Evolutionary conservation across 2,329 filamentous ascomycete genomes (phyloP).

Genomic region (Alternaria conjuncta): DNA sequence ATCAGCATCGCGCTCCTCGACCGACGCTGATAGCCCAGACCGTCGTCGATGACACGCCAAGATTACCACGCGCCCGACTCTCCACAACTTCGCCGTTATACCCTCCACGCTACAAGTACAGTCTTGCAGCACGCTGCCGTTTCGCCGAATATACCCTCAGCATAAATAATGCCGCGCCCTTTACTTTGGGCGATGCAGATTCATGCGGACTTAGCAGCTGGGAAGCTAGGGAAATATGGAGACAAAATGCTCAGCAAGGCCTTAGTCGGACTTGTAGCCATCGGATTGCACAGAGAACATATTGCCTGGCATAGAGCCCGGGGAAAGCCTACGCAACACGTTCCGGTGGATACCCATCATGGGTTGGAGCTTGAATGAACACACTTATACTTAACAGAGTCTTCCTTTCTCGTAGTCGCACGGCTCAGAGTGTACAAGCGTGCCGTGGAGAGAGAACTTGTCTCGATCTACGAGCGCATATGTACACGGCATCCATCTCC

Average conservation of each 20-base stretch:
- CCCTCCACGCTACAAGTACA: background rate
- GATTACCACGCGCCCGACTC: background rate
- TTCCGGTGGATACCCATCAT: no score
- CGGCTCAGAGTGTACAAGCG: background rate
- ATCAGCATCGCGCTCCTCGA: background rate
- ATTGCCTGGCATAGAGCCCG: no score
- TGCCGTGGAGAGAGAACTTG: background rate
- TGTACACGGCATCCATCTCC: conserved; percentile 16
- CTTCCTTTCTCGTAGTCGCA: no score
- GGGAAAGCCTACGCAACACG: no score
- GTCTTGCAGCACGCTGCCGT: background rate
- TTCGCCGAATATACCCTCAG: no score
- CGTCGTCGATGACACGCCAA: background rate
- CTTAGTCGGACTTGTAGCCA: no score
- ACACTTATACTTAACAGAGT: no score
- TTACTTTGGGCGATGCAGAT: background rate
- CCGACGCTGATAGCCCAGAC: background rate
- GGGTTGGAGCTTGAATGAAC: no score
- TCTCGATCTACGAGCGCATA: background rate
- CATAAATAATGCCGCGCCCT: background rate
- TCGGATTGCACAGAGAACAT: no score
- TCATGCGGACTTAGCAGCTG: background rate
- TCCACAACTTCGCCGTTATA: background rate
- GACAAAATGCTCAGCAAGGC: no score
- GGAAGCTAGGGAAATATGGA: background rate